These are phyloP conservation scores for Gentiana macrophylla DNA, from an alignment of 257 asterid species.

Conservation along the genomic window DNA sequence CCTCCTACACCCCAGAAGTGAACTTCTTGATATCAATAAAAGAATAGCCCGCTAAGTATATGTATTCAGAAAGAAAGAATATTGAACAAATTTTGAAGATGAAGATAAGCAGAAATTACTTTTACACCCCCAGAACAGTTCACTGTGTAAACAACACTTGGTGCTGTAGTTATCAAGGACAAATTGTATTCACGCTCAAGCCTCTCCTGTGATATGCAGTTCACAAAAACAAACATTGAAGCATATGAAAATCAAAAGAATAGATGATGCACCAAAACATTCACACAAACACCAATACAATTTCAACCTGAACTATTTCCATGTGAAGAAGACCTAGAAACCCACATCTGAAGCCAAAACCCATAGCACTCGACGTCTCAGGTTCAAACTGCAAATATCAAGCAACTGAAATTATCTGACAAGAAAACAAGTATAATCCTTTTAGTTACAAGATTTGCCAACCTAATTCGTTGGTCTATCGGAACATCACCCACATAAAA, in stretches of 20 bases:
- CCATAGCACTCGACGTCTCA: constrained; percentile 98
- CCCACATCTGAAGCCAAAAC: constrained; percentile 99
- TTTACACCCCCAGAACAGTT: constrained; percentile 62
- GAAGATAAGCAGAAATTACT: constrained; percentile 54
- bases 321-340: constrained; percentile 97
- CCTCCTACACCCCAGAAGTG: too few species aligned
- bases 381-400: constrained; percentile 62
- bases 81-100: constrained; percentile 12
- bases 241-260: constrained; percentile 8
- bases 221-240: constrained; percentile 7
- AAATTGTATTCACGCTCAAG: constrained; percentile 95
- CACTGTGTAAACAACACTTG: constrained; percentile 93
- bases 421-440: too few species aligned
- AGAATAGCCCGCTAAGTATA: too few species aligned
- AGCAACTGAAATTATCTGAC: too few species aligned
- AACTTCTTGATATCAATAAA: too few species aligned
- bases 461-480: too few species aligned
- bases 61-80: constrained; percentile 1
- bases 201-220: constrained; percentile 63
- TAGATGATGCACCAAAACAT: constrained; percentile 7
- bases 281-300: constrained; percentile 3
- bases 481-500: too few species aligned
- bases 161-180: constrained; percentile 89
- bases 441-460: too few species aligned
- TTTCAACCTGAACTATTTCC: constrained; percentile 94